Evolutionary conservation across 345 rosid species (phyloP), one percentile per base, ranked within the genome.

Genomic region (Isatis tinctoria): DNA sequence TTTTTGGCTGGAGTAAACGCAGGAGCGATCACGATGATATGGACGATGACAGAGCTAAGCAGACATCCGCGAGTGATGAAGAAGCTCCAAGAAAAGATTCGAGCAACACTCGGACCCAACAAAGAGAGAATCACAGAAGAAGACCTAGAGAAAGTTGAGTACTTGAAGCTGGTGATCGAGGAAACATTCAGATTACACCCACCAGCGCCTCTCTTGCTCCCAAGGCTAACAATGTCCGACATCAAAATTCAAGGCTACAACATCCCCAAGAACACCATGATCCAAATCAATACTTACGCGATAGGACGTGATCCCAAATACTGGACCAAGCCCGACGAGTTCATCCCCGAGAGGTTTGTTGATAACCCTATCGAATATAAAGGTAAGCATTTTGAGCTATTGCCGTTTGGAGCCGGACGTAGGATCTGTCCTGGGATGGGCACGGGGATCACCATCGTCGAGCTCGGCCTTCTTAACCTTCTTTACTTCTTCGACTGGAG

Each of bases 41-140:
- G 96, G 96, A 81, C 91, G 8, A 83, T 90, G 87, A 73, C 96
- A 18, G 90, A 86, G 76, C 78, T 90, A 3, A 28, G 10, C 7
- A 85, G 70, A 67, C 80, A 82, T 5, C 87, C 87, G 14, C 80
- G 78, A 65, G 62, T 82, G 49, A 82, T 88, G 88, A 76, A 75
- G 41, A 90, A 82, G 82, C 84, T 78, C 2, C 91, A 85, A 65
- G 82, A 77, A 6, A 86, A 85, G 58, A 65, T 88, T 30, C 67
- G 92, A 80, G 73, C 53, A 39, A 12, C 30, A 32, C 53, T 82
- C 2, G 81, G 85, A 41, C 9, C 65, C 0, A 74, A 79, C 5
- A 83, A 68, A 76, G 78, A 65, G 22, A 77, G 36, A 65, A 72
- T 77, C 56, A 77, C 77, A 12, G 76, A 70, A 72, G 40, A 65